These are phyloP conservation scores for Talaromyces piceae DNA, from an alignment of 2,329 filamentous ascomycete genomes.

Conservation along the genomic window DNA sequence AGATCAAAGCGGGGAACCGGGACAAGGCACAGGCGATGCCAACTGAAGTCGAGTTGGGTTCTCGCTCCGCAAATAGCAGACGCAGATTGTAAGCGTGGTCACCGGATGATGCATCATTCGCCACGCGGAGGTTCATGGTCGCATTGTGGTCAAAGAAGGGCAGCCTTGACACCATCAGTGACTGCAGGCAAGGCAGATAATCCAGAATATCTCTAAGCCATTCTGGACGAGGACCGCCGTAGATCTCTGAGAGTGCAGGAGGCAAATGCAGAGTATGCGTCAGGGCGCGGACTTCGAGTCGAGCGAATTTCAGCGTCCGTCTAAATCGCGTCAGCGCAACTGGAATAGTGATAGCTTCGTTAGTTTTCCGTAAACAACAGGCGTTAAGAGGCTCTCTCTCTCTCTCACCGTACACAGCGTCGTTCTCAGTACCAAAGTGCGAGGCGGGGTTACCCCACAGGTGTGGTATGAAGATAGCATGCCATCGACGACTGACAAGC, in stretches of 20 bases:
- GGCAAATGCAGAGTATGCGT: slow-evolving; percentile 57
- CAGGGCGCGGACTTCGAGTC: slow-evolving; percentile 45
- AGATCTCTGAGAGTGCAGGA: slow-evolving; percentile 53
- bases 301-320: slow-evolving; percentile 47
- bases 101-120: slow-evolving; percentile 8
- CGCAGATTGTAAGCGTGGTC: slow-evolving; percentile 40
- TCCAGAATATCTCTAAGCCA: slow-evolving; percentile 55
- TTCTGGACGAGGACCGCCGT: slow-evolving; percentile 50
- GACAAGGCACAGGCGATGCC: slow-evolving; percentile 46
- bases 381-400: too few relatives aligned
- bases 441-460: slow-evolving; percentile 58
- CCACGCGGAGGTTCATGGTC: slow-evolving; percentile 42
- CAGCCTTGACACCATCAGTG: slow-evolving; percentile 50
- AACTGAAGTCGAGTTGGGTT: slow-evolving; percentile 51
- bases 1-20: slow-evolving; percentile 49
- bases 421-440: slow-evolving; percentile 54
- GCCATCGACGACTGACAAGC: slow-evolving; percentile 52
- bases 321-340: slow-evolving; percentile 55
- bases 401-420: slow-evolving; percentile 50
- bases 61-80: slow-evolving; percentile 49
- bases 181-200: slow-evolving; percentile 51
- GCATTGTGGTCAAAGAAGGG: slow-evolving; percentile 57
- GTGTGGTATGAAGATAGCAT: slow-evolving; percentile 50
- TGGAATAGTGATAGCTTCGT: slow-evolving; percentile 17
- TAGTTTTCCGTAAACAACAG: too few relatives aligned